A percentile compares a stretch with the other conserved stretches of the same genome.
These are phyloP conservation scores for Fusarium keratoplasticum DNA, from an alignment of 2,329 filamentous ascomycete species.

Conservation along the genomic window DNA sequence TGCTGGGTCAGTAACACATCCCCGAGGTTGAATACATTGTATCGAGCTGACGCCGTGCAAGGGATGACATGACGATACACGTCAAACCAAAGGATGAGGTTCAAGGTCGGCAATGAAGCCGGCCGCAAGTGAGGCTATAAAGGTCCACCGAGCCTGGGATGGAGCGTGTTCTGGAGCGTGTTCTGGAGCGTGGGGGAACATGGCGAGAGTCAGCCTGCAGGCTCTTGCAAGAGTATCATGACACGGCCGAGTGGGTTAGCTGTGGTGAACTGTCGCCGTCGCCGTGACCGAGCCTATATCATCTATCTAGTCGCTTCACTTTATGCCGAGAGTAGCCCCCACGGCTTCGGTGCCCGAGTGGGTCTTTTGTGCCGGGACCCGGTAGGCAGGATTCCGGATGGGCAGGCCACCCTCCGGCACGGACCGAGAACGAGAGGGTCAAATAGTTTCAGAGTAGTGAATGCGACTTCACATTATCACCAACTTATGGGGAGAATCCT, in stretches of 20 bases:
- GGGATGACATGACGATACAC: background rate
- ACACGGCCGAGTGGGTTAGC: background rate
- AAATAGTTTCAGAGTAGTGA: background rate
- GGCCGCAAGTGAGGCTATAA: background rate
- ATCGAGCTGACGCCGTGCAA: background rate
- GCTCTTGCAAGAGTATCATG: background rate
- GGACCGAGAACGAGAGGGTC: constrained; percentile 13
- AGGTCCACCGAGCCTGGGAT: background rate
- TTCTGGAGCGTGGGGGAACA: background rate
- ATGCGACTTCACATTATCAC: constrained; percentile 4
- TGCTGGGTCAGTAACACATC: background rate
- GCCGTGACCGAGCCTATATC: background rate
- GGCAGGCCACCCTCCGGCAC: constrained; percentile 11
- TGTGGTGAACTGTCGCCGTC: background rate
- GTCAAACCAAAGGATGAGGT: background rate
- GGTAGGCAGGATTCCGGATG: constrained; percentile 11
- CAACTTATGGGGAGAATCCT: constrained; percentile 13
- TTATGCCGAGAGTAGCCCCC: constrained; percentile 27
- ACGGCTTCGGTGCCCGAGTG: constrained; percentile 32
- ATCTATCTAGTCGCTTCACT: background rate
- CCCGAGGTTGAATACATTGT: background rate
- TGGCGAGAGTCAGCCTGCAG: background rate
- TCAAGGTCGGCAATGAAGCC: background rate
- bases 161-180: background rate
- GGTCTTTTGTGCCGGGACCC: constrained; percentile 16